Conservation (phyloP, 164 flowering plant species). For the Dillenia suffruticosa region DNA sequence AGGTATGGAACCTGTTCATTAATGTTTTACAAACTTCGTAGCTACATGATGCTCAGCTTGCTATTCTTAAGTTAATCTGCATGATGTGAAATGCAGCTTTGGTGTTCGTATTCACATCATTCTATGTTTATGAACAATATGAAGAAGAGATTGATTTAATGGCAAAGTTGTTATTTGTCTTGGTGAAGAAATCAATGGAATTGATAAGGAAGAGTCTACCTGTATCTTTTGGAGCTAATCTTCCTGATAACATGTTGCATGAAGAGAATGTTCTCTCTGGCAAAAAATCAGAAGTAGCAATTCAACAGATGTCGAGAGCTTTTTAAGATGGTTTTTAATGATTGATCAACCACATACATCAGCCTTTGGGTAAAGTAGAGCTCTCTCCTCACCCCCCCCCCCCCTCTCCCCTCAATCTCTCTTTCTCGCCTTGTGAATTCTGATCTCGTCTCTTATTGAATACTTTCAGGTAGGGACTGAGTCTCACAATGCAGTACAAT, state of each 20-base stretch:
- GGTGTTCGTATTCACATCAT: slow-evolving; percentile 49
- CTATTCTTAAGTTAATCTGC: background rate
- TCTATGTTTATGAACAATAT: slow-evolving; percentile 68
- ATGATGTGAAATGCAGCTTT: slow-evolving; percentile 38
- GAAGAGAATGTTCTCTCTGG: background rate
- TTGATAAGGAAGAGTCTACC: slow-evolving; percentile 36
- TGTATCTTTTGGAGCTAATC: slow-evolving; percentile 18
- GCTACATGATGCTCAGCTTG: background rate
- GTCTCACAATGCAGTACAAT: too few species aligned
- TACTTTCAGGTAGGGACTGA: too few species aligned
- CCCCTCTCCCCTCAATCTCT: too few species aligned
- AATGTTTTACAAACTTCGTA: background rate
- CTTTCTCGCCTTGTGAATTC: too few species aligned
- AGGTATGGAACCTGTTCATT: slow-evolving; percentile 38
- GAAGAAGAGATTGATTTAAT: slow-evolving; percentile 55
- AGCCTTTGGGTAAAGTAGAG: too few species aligned
- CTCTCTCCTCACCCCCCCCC: too few species aligned
- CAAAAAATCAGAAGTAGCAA: background rate
- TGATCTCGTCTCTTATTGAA: too few species aligned
- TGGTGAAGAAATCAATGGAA: slow-evolving; percentile 15
- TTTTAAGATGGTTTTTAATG: too few species aligned
- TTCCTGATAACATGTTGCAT: slow-evolving; percentile 5
- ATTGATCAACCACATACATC: too few species aligned
- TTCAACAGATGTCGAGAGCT: too few species aligned
- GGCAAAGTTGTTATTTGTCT: slow-evolving; percentile 9